phyloP scores from a whole-genome alignment of 441 rosid genomes.

The Gossypium lobatum region DNA sequence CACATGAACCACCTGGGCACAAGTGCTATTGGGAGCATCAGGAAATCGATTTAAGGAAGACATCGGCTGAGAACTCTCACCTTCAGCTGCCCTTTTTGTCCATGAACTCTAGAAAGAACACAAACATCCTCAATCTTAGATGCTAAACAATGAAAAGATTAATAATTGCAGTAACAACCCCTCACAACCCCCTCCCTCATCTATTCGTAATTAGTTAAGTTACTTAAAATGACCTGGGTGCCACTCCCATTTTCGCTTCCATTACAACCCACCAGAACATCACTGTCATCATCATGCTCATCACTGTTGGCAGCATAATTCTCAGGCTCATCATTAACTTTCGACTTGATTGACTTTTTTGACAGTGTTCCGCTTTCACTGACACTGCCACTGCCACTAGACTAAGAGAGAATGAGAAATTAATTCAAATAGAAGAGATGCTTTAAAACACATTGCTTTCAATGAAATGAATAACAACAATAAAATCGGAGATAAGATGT shows the following conservation, averaged over 20 bases:
- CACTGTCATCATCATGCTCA: conserved; percentile 38
- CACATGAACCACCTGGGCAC: conserved; percentile 54
- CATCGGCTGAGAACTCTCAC: conserved; percentile 40
- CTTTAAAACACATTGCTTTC: background rate
- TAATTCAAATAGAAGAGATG: background rate
- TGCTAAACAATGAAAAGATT: background rate
- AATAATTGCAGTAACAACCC: background rate
- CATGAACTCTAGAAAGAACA: conserved; percentile 51
- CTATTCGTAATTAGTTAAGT: background rate
- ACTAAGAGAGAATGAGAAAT: too few relatives aligned
- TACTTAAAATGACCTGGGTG: conserved; percentile 41
- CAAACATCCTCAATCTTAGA: background rate
- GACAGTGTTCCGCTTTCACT: too few relatives aligned
- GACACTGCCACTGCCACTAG: too few relatives aligned
- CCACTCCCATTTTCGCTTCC: conserved; percentile 64
- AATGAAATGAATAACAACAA: conserved; percentile 11
- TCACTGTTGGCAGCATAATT: conserved; percentile 34
- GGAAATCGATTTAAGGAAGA: conserved; percentile 34
- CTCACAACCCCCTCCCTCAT: background rate
- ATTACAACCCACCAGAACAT: conserved; percentile 29
- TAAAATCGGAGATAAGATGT: conserved; percentile 7
- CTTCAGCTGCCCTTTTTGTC: conserved; percentile 47
- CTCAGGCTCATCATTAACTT: conserved; percentile 33
- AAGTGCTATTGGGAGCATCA: conserved; percentile 62
- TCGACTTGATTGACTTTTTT: conserved; percentile 31